phyloP scores from a whole-genome alignment of 2,329 filamentous ascomycete genomes.

The Monilinia aucupariae region DNA sequence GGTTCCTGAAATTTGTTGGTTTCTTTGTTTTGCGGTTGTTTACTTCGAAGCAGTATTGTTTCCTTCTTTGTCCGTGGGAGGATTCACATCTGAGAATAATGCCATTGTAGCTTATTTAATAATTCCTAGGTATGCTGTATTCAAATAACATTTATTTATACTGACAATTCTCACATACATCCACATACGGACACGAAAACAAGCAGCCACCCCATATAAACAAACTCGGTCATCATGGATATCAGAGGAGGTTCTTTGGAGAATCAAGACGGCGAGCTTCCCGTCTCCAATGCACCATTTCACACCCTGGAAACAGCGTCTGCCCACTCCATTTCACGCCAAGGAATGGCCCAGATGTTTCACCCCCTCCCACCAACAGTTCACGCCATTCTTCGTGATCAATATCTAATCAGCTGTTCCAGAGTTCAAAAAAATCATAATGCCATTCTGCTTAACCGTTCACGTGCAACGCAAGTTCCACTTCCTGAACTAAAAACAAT shows the following conservation, averaged over 20 bases:
- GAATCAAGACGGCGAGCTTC: not conserved
- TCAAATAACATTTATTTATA: not conserved
- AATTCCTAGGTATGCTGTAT: not conserved
- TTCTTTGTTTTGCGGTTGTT: not conserved
- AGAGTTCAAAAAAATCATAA: not conserved
- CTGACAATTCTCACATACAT: not conserved
- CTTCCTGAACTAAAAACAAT: not conserved
- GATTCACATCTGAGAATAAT: not conserved
- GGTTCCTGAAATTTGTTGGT: not conserved
- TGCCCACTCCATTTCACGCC: not conserved
- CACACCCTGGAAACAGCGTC: constrained; percentile 1
- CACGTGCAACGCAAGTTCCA: not conserved
- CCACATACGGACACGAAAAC: not conserved
- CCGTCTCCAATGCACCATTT: not conserved
- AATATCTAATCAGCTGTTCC: not conserved
- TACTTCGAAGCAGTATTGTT: not conserved
- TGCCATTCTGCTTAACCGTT: not conserved
- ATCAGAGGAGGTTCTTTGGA: too few species aligned
- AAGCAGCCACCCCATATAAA: not conserved
- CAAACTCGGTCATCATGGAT: not conserved
- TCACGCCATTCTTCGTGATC: not conserved
- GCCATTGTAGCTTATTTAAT: not conserved
- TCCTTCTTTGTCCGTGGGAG: too few species aligned
- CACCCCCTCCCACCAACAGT: not conserved
- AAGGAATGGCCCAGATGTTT: constrained; percentile 9